Evolutionary conservation across 2,329 filamentous ascomycete genomes (phyloP), one percentile per base, ranked within the genome.

Genomic region (Talaromyces albobiverticillius): DNA sequence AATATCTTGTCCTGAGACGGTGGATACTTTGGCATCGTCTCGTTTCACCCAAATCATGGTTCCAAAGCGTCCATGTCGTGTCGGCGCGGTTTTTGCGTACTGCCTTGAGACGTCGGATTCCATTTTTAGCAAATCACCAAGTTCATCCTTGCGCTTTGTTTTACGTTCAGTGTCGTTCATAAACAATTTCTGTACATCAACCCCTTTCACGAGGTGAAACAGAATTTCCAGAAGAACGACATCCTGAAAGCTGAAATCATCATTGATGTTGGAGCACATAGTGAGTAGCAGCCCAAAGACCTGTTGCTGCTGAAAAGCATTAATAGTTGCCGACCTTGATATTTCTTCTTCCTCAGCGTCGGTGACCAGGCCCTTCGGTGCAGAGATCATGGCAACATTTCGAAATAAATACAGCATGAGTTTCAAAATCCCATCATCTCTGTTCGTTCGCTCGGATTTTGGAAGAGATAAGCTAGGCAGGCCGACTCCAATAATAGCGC

Each of bases 21-120:
- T 91, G 0, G 89, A 88, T 63, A 94, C 83, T 64, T 92, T 92
- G 48, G 88, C 85, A 61, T 92, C 88, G 46, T 91, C 88, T 53
- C 92, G 81, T 74, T 95, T 90, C 34, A 99, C 84, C 92, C 93
- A 97, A 31, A 96, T 85, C 89, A 97, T 97, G 10, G 92, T 95
- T 2, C 94, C 94, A 65, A 97, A 99, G 31, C 94, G 84, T 62
- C 92, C 95, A 71, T 99, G 94, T 46, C 94, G 80, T 3, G 90
- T 92, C 0, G 92, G 89, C 2, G 88, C 89, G 65, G 86, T 86
- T 61, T 85, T 87, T 51, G 87, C 87, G 63, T 91, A 87, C 46
- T 87, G 82, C 62, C 87, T 84, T 52, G 90, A 79, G 84, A 95
- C 89, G n/a, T 86, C 83, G 2, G 86, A 85, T 71, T 99, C 94